Base-by-base conservation (phyloP, 805 yeast species). In the Cyberlindnera meyerae region DNA sequence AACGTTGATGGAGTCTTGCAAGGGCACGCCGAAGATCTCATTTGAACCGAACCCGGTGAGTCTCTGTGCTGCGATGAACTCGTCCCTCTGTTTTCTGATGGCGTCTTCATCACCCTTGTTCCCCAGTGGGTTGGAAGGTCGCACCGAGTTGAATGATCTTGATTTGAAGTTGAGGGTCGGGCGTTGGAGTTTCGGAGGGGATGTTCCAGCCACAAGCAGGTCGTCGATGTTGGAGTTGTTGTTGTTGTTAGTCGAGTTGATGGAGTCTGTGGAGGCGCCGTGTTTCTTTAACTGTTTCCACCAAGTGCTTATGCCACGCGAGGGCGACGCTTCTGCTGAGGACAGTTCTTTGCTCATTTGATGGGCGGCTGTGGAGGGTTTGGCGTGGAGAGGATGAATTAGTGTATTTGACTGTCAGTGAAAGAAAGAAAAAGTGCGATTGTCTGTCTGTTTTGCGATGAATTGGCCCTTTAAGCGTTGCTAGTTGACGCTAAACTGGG, bases 1-100 rank as follows among this genome's bases (percentile, higher is more conserved):
- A 42, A 79, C 72, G 24, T 70, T 61, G 33, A 90, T 70, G 12
- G 95, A 85, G 18, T 73, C 71, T 9, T 72, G 74, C 24, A 93
- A 66, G 2, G 90, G 75, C 4, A 81, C 87, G 12, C 96, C 97
- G 70, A 93, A 82, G 39, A 93, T 77, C 34, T 60, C 58, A 26
- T 63, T 68, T n/a, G n/a, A n/a, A 2, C 66, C 64, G 37, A 61
- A 64, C 2, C 61, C 66, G 37, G 62, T 60, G 31, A 57, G 51
- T 31, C 47, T 50, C 33, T 55, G 55, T 2, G 55, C 49, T 2
- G 60, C 52, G 13, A 66, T 43, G 43, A 65, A 66, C 31, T 53
- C 56, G 42, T 65, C 70, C 39, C 71, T 54, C 31, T 60, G 63
- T 20, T 49, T 54, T 47, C 63, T 50, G 45, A 45, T 60, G 48